Conservation (phyloP, 345 rosid genomes). For the Reutealis trisperma region DNA sequence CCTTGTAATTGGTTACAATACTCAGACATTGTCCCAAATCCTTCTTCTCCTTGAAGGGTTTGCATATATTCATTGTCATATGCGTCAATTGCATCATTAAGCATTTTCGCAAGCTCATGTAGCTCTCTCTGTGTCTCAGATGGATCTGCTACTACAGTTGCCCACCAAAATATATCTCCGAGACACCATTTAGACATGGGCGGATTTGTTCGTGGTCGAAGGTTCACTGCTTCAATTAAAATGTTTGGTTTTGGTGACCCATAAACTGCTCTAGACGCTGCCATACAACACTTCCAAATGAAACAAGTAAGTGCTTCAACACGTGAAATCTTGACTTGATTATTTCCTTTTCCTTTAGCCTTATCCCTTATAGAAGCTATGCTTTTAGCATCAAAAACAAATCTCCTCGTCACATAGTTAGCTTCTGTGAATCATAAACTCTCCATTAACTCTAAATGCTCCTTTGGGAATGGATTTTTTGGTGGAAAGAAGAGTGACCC, state of each 20-base stretch:
- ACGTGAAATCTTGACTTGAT: not conserved
- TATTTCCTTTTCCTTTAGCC: conserved; percentile 3
- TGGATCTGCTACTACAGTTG: conserved; percentile 4
- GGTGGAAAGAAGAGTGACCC: conserved; percentile 20
- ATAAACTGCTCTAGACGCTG: conserved; percentile 10
- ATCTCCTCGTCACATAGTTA: conserved; percentile 19
- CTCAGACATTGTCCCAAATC: conserved; percentile 17
- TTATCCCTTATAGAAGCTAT: conserved; percentile 1
- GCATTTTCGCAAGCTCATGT: not conserved
- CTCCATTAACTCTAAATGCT: conserved; percentile 21
- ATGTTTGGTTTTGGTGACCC: conserved; percentile 9
- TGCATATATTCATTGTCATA: conserved; percentile 15
- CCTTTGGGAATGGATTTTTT: conserved; percentile 9
- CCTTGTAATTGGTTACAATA: conserved; percentile 19
- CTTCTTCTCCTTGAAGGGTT: conserved; percentile 21
- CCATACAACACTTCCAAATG: conserved; percentile 27
- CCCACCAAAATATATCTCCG: conserved; percentile 26
- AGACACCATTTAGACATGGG: conserved; percentile 17
- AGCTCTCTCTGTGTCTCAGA: not conserved
- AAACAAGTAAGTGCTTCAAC: conserved; percentile 25
- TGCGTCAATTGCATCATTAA: not conserved
- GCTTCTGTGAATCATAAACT: conserved; percentile 24
- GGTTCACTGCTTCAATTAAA: conserved; percentile 28
- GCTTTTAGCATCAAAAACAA: conserved; percentile 18
- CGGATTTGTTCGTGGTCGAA: conserved; percentile 23